Percentiles rank a stretch among this genome's conserved stretches.
Conservation (phyloP, 768 basidiomycete species). For the Zangia roseola region DNA sequence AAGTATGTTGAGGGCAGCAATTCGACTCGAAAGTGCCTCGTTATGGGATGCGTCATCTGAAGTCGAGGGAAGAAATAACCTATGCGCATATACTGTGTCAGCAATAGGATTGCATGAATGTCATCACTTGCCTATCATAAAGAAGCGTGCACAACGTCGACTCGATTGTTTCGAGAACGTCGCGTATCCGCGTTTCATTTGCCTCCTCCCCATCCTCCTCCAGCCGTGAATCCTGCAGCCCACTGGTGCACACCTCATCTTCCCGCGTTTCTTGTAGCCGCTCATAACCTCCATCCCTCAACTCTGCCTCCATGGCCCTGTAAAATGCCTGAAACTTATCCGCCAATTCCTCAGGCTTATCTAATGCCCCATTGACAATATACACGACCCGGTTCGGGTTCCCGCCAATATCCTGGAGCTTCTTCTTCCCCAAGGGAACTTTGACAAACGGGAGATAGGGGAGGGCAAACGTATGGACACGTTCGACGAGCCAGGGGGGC, state of each 20-base stretch:
- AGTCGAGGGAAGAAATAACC: slow-evolving; percentile 74
- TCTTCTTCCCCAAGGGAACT: slow-evolving; percentile 31
- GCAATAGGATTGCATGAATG: neutral
- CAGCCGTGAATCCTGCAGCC: slow-evolving; percentile 14
- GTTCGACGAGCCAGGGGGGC: slow-evolving; percentile 59
- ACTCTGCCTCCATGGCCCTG: slow-evolving; percentile 59
- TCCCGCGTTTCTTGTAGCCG: slow-evolving; percentile 6
- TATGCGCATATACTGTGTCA: slow-evolving; percentile 27
- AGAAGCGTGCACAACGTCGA: slow-evolving; percentile 66
- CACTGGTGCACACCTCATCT: slow-evolving; percentile 7
- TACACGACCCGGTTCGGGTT: slow-evolving; percentile 27
- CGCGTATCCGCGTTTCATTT: slow-evolving; percentile 48
- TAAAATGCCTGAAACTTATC: slow-evolving; percentile 74
- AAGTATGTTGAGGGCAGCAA: slow-evolving; percentile 89
- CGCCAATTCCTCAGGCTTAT: slow-evolving; percentile 51
- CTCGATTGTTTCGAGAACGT: slow-evolving; percentile 74
- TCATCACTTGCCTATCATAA: slow-evolving; percentile 68
- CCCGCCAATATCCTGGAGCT: slow-evolving; percentile 29
- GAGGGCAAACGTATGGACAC: slow-evolving; percentile 53
- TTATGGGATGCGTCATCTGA: slow-evolving; percentile 86
- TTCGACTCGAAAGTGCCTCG: slow-evolving; percentile 82
- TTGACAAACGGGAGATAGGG: slow-evolving; percentile 60
- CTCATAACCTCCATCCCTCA: slow-evolving; percentile 34
- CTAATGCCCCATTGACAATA: slow-evolving; percentile 40
- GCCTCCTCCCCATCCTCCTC: slow-evolving; percentile 23